Evolutionary conservation across 2,329 filamentous ascomycete species (phyloP), one percentile per base, ranked within the genome.

Genomic region (Verticillium nubilum): DNA sequence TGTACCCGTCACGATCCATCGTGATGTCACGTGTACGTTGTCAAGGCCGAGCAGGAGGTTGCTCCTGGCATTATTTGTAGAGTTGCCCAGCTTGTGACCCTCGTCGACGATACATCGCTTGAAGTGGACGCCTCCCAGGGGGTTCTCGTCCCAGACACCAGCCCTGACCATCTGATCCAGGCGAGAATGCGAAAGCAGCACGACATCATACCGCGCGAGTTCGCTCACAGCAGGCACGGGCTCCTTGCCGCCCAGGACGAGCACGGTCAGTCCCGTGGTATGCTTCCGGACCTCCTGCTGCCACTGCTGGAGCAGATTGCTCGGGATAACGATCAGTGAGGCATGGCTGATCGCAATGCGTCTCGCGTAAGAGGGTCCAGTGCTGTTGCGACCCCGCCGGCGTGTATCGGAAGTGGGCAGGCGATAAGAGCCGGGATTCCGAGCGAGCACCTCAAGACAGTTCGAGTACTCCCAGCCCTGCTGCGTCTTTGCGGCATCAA

Each of bases 1-100:
- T 0, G 94, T 98, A 59, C 94, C 94, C 1, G 91, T 96, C 0
- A 97, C 89, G 4, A 96, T 86, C 94, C 94, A 97, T 10, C 90
- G 85, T 19, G 91, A 84, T 54, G 92, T 87, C 17, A 92, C 76
- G 12, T 80, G 74, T n/a, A 89, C 70, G 13, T 70, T 70, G 19
- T 86, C 80, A 1, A 87, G 71, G 2, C 80, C 77, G 2, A 76
- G 68, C 23, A 84, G 74, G 5, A 86, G 67, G 47, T 82, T 78
- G 52, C 86, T 91, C 65, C 80, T 85, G 57, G 77, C 78, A 10
- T 77, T 76, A 5, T 74, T 72, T 2, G 74, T 81, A 0, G 83
- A 84, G 37, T 90, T 88, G 0, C 91, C 91, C 60, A 97, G 87
- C 61, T 84, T 89, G 70, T 97, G 92, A 0, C 94, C 94, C 78